A percentile compares a stretch with the other conserved stretches of the same genome.
phyloP scores from a whole-genome alignment of 75 land plant species.

The Cupressus sempervirens region DNA sequence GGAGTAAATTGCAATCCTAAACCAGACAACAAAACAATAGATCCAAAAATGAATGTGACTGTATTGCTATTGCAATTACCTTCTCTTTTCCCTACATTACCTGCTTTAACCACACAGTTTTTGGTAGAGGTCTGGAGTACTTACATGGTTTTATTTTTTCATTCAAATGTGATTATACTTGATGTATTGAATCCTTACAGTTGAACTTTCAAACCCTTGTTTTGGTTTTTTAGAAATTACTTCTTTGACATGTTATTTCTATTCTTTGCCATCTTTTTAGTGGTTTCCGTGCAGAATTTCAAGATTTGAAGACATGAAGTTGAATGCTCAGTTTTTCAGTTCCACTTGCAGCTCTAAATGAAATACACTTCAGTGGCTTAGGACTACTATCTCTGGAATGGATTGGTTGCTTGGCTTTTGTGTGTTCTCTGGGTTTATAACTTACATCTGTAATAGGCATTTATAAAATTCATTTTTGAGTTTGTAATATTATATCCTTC shows the following conservation, averaged over 20 bases:
- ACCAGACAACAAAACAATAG: neutral
- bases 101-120: neutral
- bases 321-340: neutral
- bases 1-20: neutral
- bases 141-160: neutral
- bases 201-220: neutral
- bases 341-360: neutral
- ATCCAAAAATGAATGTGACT: neutral
- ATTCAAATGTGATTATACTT: neutral
- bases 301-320: neutral
- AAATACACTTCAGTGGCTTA: neutral
- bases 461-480: neutral
- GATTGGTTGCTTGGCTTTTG: neutral
- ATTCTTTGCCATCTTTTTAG: neutral
- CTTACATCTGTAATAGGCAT: neutral
- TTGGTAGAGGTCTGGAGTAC: neutral
- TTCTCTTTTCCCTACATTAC: neutral
- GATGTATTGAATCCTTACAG: neutral
- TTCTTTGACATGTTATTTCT: neutral
- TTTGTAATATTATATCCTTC: neutral
- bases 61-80: neutral
- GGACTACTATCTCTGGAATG: neutral
- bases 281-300: neutral
- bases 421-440: neutral
- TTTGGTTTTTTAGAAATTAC: neutral